Evolutionary conservation across 2,329 filamentous ascomycete genomes (phyloP), one percentile per base, ranked within the genome.

Genomic region (Peltaster fructicola): DNA sequence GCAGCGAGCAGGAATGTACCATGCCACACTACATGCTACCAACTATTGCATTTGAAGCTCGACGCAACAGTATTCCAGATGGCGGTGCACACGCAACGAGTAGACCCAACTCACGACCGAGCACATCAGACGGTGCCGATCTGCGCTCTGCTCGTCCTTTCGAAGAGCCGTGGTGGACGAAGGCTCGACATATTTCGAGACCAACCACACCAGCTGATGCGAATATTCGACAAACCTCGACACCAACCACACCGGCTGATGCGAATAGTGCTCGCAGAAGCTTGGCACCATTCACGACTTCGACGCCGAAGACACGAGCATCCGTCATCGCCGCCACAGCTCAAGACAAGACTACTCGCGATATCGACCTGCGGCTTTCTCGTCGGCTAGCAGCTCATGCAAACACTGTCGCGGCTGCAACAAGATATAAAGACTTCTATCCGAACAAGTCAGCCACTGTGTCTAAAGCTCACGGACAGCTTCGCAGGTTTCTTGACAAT

Each of bases 11-110:
- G 6, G 6, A 12, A 21, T n/a, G 13, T n/a, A 6, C n/a, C 7
- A 8, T 36, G 15, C 45, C 45, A 14, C 38, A 42, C 24, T 51
- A 46, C 28, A 45, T 44, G 11, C 24, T 37, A 17, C 35, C 45
- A 3, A 50, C 45, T 2, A 25, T 44, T 11, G 33, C 47, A 3
- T 47, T 31, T 17, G 37, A 43, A 22, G 37, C 42, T 10, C 36
- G 45, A 17, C 43, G 45, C 13, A 47, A 47, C 25, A 47, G 45
- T 7, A 30, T 50, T 9, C 43, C 45, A 20, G 27, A 38, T 5
- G 26, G 38, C 17, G 20, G 25, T 19, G 17, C 31, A 14, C 25
- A 35, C 23, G 35, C 43, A 12, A 27, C 34, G 14, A 14, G 30
- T 10, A 27, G 26, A 19, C n/a, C 25, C 7, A 26, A 18, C 7